Evolutionary conservation across 306 rosid species (phyloP).

Genomic region (Dryas alaskensis): DNA sequence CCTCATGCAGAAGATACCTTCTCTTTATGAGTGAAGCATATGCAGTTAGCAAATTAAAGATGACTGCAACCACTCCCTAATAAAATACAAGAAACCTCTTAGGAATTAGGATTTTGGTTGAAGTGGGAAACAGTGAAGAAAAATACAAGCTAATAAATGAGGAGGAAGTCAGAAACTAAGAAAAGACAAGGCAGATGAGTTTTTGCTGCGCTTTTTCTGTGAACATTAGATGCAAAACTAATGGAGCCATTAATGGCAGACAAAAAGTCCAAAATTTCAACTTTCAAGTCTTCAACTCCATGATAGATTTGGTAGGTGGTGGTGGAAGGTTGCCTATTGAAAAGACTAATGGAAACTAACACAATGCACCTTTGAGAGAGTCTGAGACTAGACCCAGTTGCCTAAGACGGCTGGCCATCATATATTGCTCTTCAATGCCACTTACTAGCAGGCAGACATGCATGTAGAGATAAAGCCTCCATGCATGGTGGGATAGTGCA

Average conservation of each 20-base stretch:
- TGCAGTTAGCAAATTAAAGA: too few relatives aligned
- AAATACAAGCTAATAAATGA: background rate
- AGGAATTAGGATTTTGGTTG: too few relatives aligned
- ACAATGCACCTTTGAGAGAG: slow-evolving; percentile 11
- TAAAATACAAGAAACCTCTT: too few relatives aligned
- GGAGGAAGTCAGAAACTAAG: slow-evolving; percentile 1
- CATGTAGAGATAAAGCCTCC: background rate
- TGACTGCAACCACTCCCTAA: too few relatives aligned
- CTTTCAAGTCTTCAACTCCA: slow-evolving; percentile 27
- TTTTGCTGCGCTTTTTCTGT: background rate
- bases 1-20: too few relatives aligned
- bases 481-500: background rate
- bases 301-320: slow-evolving; percentile 32
- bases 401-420: background rate
- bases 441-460: too few relatives aligned
- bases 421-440: too few relatives aligned
- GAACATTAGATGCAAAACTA: slow-evolving; percentile 1
- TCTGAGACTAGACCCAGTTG: background rate
- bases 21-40: too few relatives aligned
- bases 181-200: background rate
- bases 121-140: too few relatives aligned
- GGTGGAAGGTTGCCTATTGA: slow-evolving; percentile 36
- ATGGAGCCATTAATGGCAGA: slow-evolving; percentile 31
- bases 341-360: slow-evolving; percentile 32
- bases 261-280: slow-evolving; percentile 22